Percentiles rank a stretch among this genome's conserved stretches.
Conservation (phyloP, 2,329 filamentous ascomycete species). For the Neofusicoccum umdonicola region DNA sequence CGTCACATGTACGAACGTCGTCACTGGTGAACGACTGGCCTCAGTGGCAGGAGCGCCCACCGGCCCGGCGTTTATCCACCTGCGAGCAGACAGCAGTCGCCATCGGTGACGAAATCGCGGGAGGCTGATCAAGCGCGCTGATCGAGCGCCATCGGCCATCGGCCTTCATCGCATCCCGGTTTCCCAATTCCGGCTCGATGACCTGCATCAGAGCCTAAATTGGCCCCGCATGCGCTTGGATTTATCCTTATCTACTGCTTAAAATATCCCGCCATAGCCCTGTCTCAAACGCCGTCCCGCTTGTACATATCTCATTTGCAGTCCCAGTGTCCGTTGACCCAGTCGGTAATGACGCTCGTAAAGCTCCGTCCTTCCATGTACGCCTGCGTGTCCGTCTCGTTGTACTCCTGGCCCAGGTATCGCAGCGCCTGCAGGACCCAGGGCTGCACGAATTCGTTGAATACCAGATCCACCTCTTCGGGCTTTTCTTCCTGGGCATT, state of each 20-base stretch:
- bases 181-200: not conserved
- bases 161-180: not conserved
- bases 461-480: constrained; percentile 79
- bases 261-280: not conserved
- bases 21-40: not conserved
- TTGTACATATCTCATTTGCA: constrained; percentile 13
- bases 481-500: constrained; percentile 42
- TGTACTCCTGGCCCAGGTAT: constrained; percentile 53
- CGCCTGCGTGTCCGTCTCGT: constrained; percentile 49
- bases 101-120: constrained; percentile 2
- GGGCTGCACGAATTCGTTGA: constrained; percentile 84
- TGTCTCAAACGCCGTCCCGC: not conserved
- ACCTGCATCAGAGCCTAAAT: not conserved
- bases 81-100: not conserved
- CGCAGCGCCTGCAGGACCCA: constrained; percentile 76
- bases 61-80: not conserved
- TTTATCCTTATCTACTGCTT: not conserved
- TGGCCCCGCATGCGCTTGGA: not conserved
- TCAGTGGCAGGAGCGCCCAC: not conserved
- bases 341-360: constrained; percentile 58
- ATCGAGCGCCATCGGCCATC: not conserved
- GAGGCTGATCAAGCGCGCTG: not conserved
- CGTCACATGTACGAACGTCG: constrained; percentile 13
- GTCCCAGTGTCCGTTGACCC: constrained; percentile 58
- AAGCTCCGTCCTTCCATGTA: constrained; percentile 56